Base-by-base conservation (phyloP, 345 rosid genomes). In the Arabidopsis arenosa region DNA sequence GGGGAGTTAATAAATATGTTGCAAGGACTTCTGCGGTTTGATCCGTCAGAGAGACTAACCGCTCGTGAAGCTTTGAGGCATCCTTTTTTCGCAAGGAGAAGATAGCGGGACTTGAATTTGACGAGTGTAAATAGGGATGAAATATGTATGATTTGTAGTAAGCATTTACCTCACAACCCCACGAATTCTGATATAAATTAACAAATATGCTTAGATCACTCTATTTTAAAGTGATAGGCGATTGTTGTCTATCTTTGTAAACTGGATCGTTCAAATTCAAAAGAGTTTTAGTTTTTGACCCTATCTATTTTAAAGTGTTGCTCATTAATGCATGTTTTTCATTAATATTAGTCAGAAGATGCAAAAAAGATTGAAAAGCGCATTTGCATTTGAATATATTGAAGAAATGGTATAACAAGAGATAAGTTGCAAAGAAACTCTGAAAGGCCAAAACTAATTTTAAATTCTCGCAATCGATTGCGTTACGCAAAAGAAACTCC, bases 51-150 rank as follows among this genome's bases (percentile, higher is more conserved):
- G 14, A 84, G 97, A 45, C 79, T 92, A 15, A 88, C 88, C 0
- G 96, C 97, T n/a, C 84, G 87, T 36, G 90, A 90, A 72, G 97
- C 97, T 11, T 70, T 92, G 11, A 79, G 86, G 75, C 96, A 92
- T 76, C 94, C 97, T 2, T 92, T 92, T 66, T 90, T 92, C 76
- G 60, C 84, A 0, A 54, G 89, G 79, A 89, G 91, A 76, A 84
- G 87, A 81, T 85, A 49, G 70, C 76, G 41, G 33, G 4, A 18
- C 65, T 61, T 5, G 9, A 23, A 7, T 32, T 40, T 51, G 68
- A 68, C 53, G 15, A 70, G 53, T 64, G 80, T 77, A 64, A 48
- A 77, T 77, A 70, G 70, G n/a, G 47, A 60, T 28, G 53, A 68
- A 17, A 56, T 37, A 54, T 65, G 68, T 67, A 51, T 60, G 68